Conservation (phyloP, 2,329 filamentous ascomycete genomes). For the Colletotrichum ledebouriae region DNA sequence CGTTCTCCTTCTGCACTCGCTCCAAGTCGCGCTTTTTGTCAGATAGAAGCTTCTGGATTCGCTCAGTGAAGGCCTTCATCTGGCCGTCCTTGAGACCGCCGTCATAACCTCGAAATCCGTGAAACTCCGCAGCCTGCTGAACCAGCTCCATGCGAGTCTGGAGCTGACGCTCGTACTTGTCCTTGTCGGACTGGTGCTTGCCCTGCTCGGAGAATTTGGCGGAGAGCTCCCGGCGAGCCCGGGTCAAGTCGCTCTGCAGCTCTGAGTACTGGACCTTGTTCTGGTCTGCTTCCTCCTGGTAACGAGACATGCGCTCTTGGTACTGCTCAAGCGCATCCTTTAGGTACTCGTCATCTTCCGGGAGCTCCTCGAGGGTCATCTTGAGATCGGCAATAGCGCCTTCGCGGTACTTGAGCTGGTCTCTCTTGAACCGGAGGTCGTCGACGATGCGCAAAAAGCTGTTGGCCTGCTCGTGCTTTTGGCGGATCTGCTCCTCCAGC, state of each 20-base stretch:
- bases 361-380: constrained; percentile 80
- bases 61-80: constrained; percentile 82
- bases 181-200: constrained; percentile 86
- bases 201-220: constrained; percentile 76
- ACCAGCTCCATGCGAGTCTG: constrained; percentile 79
- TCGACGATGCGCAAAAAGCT: constrained; percentile 82
- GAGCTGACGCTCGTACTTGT: constrained; percentile 86
- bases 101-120: constrained; percentile 89
- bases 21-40: constrained; percentile 88
- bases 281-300: constrained; percentile 72
- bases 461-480: constrained; percentile 80
- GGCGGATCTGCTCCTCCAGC: constrained; percentile 68
- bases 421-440: constrained; percentile 80
- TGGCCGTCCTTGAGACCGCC: constrained; percentile 80
- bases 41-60: constrained; percentile 78
- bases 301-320: constrained; percentile 77
- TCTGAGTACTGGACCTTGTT: constrained; percentile 75
- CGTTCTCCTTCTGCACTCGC: constrained; percentile 78
- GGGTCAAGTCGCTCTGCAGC: constrained; percentile 65
- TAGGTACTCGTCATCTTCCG: constrained; percentile 83
- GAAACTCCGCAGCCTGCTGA: constrained; percentile 79
- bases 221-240: constrained; percentile 62
- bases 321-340: constrained; percentile 81
- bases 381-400: constrained; percentile 79
- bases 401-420: constrained; percentile 78